Conservation (phyloP, 2,329 filamentous ascomycete species). For the Emmonsiellopsis sp. region DNA sequence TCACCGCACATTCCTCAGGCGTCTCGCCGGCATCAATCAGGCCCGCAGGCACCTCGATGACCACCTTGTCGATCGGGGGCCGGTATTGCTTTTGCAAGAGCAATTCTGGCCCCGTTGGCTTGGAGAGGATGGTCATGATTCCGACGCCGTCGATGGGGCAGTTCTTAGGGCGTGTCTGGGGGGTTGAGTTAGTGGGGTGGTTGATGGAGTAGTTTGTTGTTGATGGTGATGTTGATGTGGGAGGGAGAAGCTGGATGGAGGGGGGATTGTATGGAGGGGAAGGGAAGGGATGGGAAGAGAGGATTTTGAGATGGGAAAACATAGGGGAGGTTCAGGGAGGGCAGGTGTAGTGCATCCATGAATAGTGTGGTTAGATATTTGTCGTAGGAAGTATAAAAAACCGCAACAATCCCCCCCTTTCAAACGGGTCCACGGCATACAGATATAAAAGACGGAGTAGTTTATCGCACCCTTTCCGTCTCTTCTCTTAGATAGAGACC, state of each 20-base stretch:
- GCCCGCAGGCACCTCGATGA: constrained; percentile 52
- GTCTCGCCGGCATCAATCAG: constrained; percentile 50
- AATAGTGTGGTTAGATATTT: too few species aligned
- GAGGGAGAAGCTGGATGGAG: not conserved
- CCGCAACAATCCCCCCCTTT: too few species aligned
- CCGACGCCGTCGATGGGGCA: constrained; percentile 48
- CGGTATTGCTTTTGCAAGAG: constrained; percentile 52
- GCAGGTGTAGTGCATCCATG: too few species aligned
- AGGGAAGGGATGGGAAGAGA: not conserved
- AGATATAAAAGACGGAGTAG: too few species aligned
- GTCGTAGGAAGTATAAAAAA: too few species aligned
- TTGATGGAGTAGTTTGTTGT: not conserved
- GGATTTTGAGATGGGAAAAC: too few species aligned
- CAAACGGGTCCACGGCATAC: too few species aligned
- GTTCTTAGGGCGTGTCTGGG: constrained; percentile 39
- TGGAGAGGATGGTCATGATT: constrained; percentile 49
- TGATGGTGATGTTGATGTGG: not conserved
- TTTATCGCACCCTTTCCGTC: too few species aligned
- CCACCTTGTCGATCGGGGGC: constrained; percentile 48
- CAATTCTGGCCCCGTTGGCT: constrained; percentile 40
- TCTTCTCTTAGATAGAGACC: not conserved
- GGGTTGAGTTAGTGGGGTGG: not conserved
- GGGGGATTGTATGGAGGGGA: not conserved
- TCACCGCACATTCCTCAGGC: constrained; percentile 45
- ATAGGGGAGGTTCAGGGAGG: too few species aligned